Evolutionary conservation across 2,329 filamentous ascomycete genomes (phyloP).

Genomic region (Claviceps monticola): DNA sequence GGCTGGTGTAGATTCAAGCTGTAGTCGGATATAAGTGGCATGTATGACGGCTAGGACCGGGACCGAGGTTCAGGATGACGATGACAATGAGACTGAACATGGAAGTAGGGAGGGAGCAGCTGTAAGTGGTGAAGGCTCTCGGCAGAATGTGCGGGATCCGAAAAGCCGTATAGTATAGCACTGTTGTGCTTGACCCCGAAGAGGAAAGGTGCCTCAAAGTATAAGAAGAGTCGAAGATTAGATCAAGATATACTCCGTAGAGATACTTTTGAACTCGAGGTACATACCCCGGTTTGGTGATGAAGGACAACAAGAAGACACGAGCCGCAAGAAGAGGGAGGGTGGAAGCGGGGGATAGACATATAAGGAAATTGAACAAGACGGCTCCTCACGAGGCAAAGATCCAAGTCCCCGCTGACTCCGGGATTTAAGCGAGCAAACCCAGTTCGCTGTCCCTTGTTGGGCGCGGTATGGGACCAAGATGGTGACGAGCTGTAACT

Average conservation of each 20-base stretch:
- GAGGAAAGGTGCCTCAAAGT: no score
- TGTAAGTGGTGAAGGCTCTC: background rate
- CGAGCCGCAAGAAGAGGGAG: conserved; percentile 11
- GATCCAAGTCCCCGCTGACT: conserved; percentile 2
- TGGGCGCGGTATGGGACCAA: conserved; percentile 14
- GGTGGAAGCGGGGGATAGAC: conserved; percentile 20
- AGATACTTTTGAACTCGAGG: background rate
- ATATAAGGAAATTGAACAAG: conserved; percentile 17
- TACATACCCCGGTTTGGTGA: background rate
- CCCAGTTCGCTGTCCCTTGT: conserved; percentile 9
- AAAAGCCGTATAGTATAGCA: no score
- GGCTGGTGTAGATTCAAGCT: background rate
- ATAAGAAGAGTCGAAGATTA: no score
- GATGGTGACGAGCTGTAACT: conserved; percentile 20
- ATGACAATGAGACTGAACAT: background rate
- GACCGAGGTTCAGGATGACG: background rate
- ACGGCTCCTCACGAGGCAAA: conserved; percentile 1
- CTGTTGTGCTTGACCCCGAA: no score
- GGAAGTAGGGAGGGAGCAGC: background rate
- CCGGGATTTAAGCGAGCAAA: conserved; percentile 4
- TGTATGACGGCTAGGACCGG: background rate
- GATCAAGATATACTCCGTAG: background rate
- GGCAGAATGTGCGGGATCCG: background rate
- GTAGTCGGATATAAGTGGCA: background rate
- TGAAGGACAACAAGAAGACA: conserved; percentile 7